phyloP scores from a whole-genome alignment of 192 early-diverging fungal species.

The Glomus cerebriforme region DNA sequence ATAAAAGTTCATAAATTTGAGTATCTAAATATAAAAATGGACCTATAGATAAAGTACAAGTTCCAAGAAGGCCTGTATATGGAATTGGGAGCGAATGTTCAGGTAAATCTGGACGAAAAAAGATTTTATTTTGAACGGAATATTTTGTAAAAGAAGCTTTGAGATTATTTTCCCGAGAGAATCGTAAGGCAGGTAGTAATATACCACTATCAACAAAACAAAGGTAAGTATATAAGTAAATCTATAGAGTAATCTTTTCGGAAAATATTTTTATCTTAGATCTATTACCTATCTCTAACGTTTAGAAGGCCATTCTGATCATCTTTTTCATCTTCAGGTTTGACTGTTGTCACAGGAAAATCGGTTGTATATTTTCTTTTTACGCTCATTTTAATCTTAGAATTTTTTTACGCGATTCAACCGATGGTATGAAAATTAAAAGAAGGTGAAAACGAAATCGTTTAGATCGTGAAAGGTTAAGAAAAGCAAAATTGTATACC shows the following conservation, averaged over 20 bases:
- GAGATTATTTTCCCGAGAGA: constrained; percentile 45
- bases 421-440: not conserved
- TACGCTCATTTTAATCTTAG: not conserved
- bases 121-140: constrained; percentile 20
- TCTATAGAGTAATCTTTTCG: too few species aligned
- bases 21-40: constrained; percentile 30
- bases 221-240: not conserved
- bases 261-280: too few species aligned
- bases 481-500: not conserved
- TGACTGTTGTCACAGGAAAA: not conserved
- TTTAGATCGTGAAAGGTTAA: not conserved
- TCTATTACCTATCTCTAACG: not conserved
- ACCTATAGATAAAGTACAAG: constrained; percentile 22
- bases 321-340: not conserved
- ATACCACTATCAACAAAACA: constrained; percentile 36
- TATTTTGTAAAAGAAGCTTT: constrained; percentile 41
- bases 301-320: not conserved
- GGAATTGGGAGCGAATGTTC: constrained; percentile 26
- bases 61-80: constrained; percentile 5
- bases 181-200: constrained; percentile 39
- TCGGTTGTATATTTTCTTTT: not conserved
- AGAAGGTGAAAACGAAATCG: not conserved
- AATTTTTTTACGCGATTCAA: not conserved
- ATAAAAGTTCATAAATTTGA: constrained; percentile 14
- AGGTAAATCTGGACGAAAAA: constrained; percentile 26